Conservation (phyloP, 148 eudicot species). For the Nyssa sinensis region DNA sequence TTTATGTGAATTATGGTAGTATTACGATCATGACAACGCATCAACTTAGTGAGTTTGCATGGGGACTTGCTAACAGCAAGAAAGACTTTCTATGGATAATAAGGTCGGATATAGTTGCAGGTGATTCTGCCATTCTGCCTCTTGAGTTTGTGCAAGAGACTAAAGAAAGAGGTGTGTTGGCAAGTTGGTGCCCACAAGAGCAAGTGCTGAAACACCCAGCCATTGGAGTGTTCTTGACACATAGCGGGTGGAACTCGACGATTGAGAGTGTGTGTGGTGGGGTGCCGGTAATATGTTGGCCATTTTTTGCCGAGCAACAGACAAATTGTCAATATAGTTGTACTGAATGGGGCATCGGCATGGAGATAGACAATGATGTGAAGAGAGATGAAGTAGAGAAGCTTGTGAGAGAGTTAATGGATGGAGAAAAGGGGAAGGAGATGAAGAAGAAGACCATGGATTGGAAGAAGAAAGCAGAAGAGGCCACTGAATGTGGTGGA, state of each 20-base stretch:
- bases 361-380: slow-evolving; percentile 36
- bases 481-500: slow-evolving; percentile 22
- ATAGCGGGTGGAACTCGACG: slow-evolving; percentile 17
- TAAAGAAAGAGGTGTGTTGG: slow-evolving; percentile 32
- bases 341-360: slow-evolving; percentile 30
- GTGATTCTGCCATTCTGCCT: slow-evolving; percentile 26
- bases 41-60: slow-evolving; percentile 43
- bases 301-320: slow-evolving; percentile 40
- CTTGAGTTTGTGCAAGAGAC: slow-evolving; percentile 33
- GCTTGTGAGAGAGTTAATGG: slow-evolving; percentile 38
- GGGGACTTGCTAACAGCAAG: slow-evolving; percentile 57
- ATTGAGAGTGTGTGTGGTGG: slow-evolving; percentile 30
- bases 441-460: slow-evolving; percentile 31
- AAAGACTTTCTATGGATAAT: slow-evolving; percentile 46
- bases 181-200: slow-evolving; percentile 48
- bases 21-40: slow-evolving; percentile 29
- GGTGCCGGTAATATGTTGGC: slow-evolving; percentile 44
- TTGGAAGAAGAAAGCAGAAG: slow-evolving; percentile 31
- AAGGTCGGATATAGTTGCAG: slow-evolving; percentile 41
- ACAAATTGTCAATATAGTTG: slow-evolving; percentile 36
- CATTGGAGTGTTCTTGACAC: slow-evolving; percentile 30
- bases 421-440: slow-evolving; percentile 29
- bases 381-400: slow-evolving; percentile 31
- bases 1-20: slow-evolving; percentile 45
- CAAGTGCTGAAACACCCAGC: slow-evolving; percentile 32